A percentile compares a stretch with the other conserved stretches of the same genome.
Evolutionary conservation across 1,284 basidiomycete genomes (phyloP).

Genomic region (Omphalotus olearius): DNA sequence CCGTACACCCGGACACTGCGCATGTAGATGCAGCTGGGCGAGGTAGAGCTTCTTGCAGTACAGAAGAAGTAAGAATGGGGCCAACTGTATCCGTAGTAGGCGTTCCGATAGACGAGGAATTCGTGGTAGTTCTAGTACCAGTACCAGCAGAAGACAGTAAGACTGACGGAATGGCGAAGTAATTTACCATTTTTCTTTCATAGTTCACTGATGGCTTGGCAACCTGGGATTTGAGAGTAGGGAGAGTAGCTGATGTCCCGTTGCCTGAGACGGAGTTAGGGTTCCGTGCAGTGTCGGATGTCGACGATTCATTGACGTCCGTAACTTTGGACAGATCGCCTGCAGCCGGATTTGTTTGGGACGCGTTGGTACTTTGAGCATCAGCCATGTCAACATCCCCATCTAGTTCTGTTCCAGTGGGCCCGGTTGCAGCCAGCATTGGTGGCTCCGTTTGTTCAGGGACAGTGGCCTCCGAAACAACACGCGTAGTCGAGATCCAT

Average conservation of each 20-base stretch:
- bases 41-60: constrained; percentile 14
- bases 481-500: constrained; percentile 52
- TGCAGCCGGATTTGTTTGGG: neutral
- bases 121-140: neutral
- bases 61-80: constrained; percentile 3
- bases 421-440: neutral
- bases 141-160: constrained; percentile 6
- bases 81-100: neutral
- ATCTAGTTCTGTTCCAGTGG: neutral
- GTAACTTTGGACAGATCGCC: neutral
- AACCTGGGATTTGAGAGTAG: no score
- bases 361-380: neutral
- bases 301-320: no score
- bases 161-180: constrained; percentile 8
- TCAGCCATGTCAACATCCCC: constrained; percentile 30
- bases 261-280: no score
- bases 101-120: constrained; percentile 5
- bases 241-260: no score
- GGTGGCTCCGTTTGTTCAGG: no score
- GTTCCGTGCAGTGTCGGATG: no score
- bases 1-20: constrained; percentile 34
- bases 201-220: neutral
- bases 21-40: constrained; percentile 25
- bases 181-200: constrained; percentile 10
- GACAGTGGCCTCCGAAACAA: constrained; percentile 13